phyloP scores from a whole-genome alignment of 2,329 filamentous ascomycete genomes.

The Fusarium agapanthi region DNA sequence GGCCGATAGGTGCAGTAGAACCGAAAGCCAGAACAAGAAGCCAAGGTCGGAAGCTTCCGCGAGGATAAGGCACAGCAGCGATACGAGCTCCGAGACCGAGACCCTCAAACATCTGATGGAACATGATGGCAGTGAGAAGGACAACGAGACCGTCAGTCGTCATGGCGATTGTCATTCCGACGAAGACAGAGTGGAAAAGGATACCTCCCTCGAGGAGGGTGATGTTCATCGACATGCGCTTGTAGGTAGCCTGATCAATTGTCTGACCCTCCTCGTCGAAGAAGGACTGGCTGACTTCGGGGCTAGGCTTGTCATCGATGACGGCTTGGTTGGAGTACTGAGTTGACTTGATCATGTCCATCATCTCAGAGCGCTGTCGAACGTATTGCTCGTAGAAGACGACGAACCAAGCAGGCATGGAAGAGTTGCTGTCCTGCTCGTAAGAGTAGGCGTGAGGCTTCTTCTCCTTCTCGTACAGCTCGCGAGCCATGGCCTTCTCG shows the following conservation, averaged over 20 bases:
- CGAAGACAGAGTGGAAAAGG: conserved; percentile 80
- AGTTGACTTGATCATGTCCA: conserved; percentile 58
- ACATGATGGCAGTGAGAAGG: conserved; percentile 73
- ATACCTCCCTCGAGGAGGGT: conserved; percentile 80
- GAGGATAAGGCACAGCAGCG: conserved; percentile 69
- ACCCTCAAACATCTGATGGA: conserved; percentile 76
- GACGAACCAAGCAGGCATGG: conserved; percentile 69
- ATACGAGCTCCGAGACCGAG: conserved; percentile 77
- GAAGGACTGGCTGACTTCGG: conserved; percentile 43
- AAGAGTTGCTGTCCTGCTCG: conserved; percentile 39
- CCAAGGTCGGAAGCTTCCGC: conserved; percentile 67
- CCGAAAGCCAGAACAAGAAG: conserved; percentile 69
- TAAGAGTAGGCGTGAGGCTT: conserved; percentile 37
- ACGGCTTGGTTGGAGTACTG: conserved; percentile 21
- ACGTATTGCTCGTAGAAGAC: conserved; percentile 71
- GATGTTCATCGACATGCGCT: conserved; percentile 76
- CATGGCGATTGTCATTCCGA: conserved; percentile 77
- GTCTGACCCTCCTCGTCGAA: conserved; percentile 56
- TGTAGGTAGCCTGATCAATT: conserved; percentile 58
- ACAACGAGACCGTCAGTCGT: conserved; percentile 73
- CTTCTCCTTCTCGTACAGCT: conserved; percentile 49
- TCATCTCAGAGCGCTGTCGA: conserved; percentile 66
- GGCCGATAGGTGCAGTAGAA: conserved; percentile 70
- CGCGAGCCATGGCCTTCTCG: conserved; percentile 53
- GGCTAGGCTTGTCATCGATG: conserved; percentile 45